Evolutionary conservation across 306 rosid species (phyloP).

Genomic region (Pterocarpus macrocarpus): DNA sequence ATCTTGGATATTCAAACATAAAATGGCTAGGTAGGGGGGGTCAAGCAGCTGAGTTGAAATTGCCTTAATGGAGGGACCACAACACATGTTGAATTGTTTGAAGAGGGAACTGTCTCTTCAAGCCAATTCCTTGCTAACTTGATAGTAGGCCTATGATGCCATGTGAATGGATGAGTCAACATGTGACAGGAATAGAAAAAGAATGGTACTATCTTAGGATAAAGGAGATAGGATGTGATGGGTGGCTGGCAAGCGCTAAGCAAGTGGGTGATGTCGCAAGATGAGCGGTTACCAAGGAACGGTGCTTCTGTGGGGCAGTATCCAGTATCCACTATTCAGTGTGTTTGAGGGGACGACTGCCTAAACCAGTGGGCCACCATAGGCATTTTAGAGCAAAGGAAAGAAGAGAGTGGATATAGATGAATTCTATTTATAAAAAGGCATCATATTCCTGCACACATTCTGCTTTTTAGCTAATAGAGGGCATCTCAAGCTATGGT

Average conservation of each 20-base stretch:
- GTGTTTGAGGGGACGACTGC: slow-evolving; percentile 21
- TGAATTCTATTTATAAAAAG: slow-evolving; percentile 31
- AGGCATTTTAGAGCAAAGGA: slow-evolving; percentile 42
- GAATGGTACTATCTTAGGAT: slow-evolving; percentile 41
- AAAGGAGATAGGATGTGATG: slow-evolving; percentile 45
- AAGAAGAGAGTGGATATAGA: slow-evolving; percentile 33
- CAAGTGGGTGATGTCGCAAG: background rate
- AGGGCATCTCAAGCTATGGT: slow-evolving; percentile 39
- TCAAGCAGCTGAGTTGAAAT: background rate
- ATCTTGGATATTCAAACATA: slow-evolving; percentile 25
- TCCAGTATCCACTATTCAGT: slow-evolving; percentile 23
- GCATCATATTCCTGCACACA: slow-evolving; percentile 34
- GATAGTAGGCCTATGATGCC: slow-evolving; percentile 17
- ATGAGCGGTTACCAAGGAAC: slow-evolving; percentile 37
- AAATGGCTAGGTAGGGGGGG: background rate
- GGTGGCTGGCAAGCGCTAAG: slow-evolving; percentile 31
- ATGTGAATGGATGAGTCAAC: slow-evolving; percentile 44
- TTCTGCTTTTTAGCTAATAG: slow-evolving; percentile 21
- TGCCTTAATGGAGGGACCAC: background rate
- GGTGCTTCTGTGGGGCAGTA: slow-evolving; percentile 40
- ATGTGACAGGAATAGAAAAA: slow-evolving; percentile 42
- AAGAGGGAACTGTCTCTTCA: slow-evolving; percentile 36
- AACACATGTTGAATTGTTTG: background rate
- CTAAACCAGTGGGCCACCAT: slow-evolving; percentile 25
- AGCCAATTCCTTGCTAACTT: slow-evolving; percentile 31